A percentile compares a stretch with the other conserved stretches of the same genome.
Conservation (phyloP, 2,329 filamentous ascomycete species). For the Talaromyces sp. region DNA sequence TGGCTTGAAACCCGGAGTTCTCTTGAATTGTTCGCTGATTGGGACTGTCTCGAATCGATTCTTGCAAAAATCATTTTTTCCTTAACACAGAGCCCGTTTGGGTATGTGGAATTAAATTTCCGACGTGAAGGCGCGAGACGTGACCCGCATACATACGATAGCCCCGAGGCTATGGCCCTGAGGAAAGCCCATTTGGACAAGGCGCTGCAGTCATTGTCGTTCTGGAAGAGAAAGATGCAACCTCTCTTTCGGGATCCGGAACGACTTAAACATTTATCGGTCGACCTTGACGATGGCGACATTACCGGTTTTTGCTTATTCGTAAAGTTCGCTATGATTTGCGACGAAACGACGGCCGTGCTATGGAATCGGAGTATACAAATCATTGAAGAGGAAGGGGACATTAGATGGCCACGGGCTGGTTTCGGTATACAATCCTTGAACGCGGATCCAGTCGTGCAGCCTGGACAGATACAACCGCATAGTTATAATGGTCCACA, state of each 20-base stretch:
- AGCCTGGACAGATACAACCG: background rate
- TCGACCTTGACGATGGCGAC: background rate
- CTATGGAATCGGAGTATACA: background rate
- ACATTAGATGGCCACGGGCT: background rate
- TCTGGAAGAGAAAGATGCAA: background rate
- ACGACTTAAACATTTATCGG: background rate
- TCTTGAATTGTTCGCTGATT: background rate
- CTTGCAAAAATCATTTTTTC: background rate
- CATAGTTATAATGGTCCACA: background rate
- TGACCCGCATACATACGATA: background rate
- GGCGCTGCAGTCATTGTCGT: background rate
- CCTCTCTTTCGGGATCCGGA: background rate
- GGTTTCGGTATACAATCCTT: background rate
- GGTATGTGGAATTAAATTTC: background rate
- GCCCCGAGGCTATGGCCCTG: background rate
- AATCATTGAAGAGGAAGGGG: background rate
- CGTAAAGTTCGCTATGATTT: background rate
- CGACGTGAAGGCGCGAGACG: background rate
- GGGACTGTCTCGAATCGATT: background rate
- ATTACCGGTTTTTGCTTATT: background rate
- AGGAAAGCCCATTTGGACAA: background rate
- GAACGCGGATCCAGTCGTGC: background rate
- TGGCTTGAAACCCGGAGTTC: background rate
- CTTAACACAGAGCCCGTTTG: background rate
- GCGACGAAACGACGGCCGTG: background rate